These are phyloP conservation scores for Lachancea lanzarotensis DNA, from an alignment of 805 yeast species.

Conservation along the genomic window DNA sequence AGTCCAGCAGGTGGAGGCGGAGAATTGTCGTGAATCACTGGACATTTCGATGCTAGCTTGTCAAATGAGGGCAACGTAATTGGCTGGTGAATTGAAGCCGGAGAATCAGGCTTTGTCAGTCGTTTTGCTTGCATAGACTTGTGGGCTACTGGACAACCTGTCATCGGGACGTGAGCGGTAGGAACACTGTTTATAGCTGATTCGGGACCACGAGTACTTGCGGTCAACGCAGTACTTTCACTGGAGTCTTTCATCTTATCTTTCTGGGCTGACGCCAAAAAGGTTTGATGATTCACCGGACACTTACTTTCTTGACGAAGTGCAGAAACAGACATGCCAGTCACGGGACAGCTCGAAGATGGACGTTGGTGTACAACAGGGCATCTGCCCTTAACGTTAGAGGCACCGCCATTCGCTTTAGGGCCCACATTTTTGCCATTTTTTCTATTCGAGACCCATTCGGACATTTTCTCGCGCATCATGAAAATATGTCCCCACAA, in stretches of 20 bases:
- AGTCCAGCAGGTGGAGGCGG: slow-evolving; percentile 11
- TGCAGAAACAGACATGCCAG: background rate
- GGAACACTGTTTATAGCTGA: background rate
- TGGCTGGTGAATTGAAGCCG: background rate
- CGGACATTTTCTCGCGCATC: slow-evolving; percentile 34
- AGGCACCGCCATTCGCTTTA: background rate
- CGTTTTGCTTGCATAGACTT: background rate
- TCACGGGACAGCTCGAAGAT: slow-evolving; percentile 8
- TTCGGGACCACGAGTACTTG: background rate
- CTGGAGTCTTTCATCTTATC: background rate
- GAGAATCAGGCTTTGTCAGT: background rate
- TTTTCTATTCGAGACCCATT: slow-evolving; percentile 28
- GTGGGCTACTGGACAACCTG: slow-evolving; percentile 4
- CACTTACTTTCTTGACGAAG: slow-evolving; percentile 6
- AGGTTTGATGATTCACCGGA: slow-evolving; percentile 19
- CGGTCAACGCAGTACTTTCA: background rate
- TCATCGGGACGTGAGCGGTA: background rate
- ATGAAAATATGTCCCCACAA: slow-evolving; percentile 46
- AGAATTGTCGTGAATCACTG: slow-evolving; percentile 20
- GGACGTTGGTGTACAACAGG: slow-evolving; percentile 19
- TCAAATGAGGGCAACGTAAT: slow-evolving; percentile 22
- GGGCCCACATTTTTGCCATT: slow-evolving; percentile 1
- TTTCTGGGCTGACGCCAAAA: slow-evolving; percentile 9
- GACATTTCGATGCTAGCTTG: slow-evolving; percentile 25
- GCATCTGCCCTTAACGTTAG: slow-evolving; percentile 14